Evolutionary conservation across 352 stramenopile genomes (phyloP), one percentile per base, ranked within the genome.

Genomic region (Globisporangium apiculatum): DNA sequence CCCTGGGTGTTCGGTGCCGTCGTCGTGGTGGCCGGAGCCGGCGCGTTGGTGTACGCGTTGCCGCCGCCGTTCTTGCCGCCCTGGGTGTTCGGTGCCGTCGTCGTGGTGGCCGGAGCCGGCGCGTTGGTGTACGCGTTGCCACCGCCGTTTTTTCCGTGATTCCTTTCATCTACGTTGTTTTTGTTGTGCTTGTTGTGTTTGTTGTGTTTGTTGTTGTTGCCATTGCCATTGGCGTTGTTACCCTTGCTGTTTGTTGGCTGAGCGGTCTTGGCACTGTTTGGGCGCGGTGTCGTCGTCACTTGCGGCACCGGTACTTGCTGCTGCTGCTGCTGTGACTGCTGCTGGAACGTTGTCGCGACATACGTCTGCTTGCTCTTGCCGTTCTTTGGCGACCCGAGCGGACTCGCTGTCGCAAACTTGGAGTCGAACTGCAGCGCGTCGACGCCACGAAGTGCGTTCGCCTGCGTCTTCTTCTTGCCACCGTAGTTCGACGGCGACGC

Each of bases 351-450:
- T 31, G 51, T 65, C n/a, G 61, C 45, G 41, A 53, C n/a, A 45
- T 55, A 56, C 31, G 52, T 55, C 51, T 51, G 40, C 11, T 17
- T 49, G 9, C n/a, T 36, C 37, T 56, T 61, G n/a, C 31, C 36
- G 40, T 61, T 61, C 42, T 60, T 61, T 24, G 59, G 53, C 9
- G 59, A 56, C 12, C 58, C 51, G 41, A 61, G 66, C 38, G 72
- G 72, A 57, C 75, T 79, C 7, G 62, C 69, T 9, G 61, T 65
- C 49, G 69, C 74, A 57, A 74, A 84, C 57, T 76, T 75, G 46
- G 48, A 72, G 14, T 58, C 57, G 7, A 67, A 57, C 10, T 57
- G 57, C 14, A 72, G 75, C 35, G 72, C 80, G 37, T 73, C 67
- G 49, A 85, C 59, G 42, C 67, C 60, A 40, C 75, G 75, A 18